Evolutionary conservation across 129 eudicot species (phyloP), one percentile per base, ranked within the genome.

Genomic region (Saposhnikovia divaricata): DNA sequence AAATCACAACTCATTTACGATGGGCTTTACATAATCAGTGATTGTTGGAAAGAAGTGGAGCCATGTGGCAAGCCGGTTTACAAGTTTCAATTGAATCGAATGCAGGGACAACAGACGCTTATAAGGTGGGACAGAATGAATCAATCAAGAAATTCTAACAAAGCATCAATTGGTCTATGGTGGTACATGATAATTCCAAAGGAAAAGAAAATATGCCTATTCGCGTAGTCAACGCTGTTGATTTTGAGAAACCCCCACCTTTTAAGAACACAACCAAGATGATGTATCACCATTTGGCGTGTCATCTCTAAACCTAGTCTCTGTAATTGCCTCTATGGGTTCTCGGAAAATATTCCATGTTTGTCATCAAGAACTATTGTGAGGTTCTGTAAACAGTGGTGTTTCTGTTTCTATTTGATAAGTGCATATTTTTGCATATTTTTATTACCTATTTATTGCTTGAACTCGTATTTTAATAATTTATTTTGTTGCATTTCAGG

Each of bases 1-100:
- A 46, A 70, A 23, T 31, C 31, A 19, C 68, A 43, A 1, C 80
- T 23, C 76, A 78, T 78, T n/a, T 85, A 88, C 46, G 86, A 83
- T 71, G 90, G 90, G 27, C 46, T 86, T 47, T 88, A 83, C 78
- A 31, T 5, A 53, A 34, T 34, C 37, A 34, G 39, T 2, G 19
- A 75, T 1, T 88, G n/a, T 79, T 51, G 51, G 72, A 38, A 55
- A 69, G 63, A 69, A 55, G 38, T 42, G 57, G 85, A 81, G 50
- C n/a, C 18, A 16, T 15, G 53, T 27, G 81, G 81, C 25, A 82
- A 73, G 46, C 37, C 2, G 37, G 37, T 34, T 34, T 34, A 34
- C 1, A 34, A 34, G 37, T 34, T 34, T 34, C 37, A 34, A 34
- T 37, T 77, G 73, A 78, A 51, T 21, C 53, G 81, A 69, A 68